A percentile compares a stretch with the other conserved stretches of the same genome.
Evolutionary conservation across 2,329 filamentous ascomycete species (phyloP).

Genomic region (Cladophialophora chaetospira): DNA sequence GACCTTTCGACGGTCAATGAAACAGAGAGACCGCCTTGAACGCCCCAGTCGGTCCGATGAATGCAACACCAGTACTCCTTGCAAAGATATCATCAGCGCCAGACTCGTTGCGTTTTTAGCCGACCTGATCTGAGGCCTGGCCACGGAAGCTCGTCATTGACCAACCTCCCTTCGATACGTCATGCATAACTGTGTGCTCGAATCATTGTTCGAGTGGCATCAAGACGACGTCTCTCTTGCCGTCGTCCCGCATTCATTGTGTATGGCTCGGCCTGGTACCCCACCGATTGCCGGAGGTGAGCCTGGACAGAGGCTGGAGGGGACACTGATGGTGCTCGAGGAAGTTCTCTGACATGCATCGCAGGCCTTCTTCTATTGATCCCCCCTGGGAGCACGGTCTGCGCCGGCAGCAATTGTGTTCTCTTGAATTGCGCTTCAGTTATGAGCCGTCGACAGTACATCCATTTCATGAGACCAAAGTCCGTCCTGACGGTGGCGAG

Average conservation of each 20-base stretch:
- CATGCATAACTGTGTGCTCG: slow-evolving; percentile 27
- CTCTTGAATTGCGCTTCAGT: slow-evolving; percentile 47
- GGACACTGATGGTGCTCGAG: slow-evolving; percentile 25
- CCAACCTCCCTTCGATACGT: background rate
- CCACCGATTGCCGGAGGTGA: slow-evolving; percentile 23
- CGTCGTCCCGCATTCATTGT: slow-evolving; percentile 29
- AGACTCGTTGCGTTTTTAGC: background rate
- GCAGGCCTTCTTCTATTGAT: slow-evolving; percentile 13
- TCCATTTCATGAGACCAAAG: slow-evolving; percentile 49
- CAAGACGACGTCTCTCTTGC: slow-evolving; percentile 31
- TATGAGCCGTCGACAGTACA: slow-evolving; percentile 47
- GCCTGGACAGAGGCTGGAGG: slow-evolving; percentile 21
- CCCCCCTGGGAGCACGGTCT: slow-evolving; percentile 28
- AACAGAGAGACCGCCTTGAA: background rate
- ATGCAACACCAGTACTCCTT: background rate
- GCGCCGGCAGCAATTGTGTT: slow-evolving; percentile 44
- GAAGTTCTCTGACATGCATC: slow-evolving; percentile 12
- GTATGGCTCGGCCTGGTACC: slow-evolving; percentile 28
- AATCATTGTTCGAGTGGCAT: slow-evolving; percentile 28
- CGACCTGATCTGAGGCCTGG: background rate
- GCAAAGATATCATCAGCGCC: background rate
- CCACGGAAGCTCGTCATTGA: background rate
- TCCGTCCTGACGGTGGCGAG: slow-evolving; percentile 45
- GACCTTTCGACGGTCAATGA: background rate
- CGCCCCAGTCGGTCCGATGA: background rate